A percentile compares a stretch with the other conserved stretches of the same genome.
Evolutionary conservation across 805 yeast genomes (phyloP).

Genomic region (Starmera amethionina): DNA sequence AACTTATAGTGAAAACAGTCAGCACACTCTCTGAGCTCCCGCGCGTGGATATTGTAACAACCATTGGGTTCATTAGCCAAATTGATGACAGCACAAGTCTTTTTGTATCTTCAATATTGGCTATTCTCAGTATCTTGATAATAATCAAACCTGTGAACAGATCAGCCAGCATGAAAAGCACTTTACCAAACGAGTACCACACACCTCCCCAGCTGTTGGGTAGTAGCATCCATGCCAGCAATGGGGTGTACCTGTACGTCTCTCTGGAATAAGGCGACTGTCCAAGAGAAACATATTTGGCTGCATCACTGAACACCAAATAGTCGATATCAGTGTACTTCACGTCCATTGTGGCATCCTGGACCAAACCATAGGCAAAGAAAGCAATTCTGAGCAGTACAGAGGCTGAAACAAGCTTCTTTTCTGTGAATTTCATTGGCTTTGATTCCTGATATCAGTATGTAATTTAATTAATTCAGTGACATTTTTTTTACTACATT

Average conservation of each 20-base stretch:
- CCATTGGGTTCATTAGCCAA: slow-evolving; percentile 95
- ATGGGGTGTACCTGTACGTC: slow-evolving; percentile 90
- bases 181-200: slow-evolving; percentile 69
- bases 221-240: slow-evolving; percentile 67
- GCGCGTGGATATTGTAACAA: slow-evolving; percentile 80
- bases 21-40: slow-evolving; percentile 90
- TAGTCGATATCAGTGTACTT: slow-evolving; percentile 94
- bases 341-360: slow-evolving; percentile 69
- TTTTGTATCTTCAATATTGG: slow-evolving; percentile 18
- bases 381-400: slow-evolving; percentile 45
- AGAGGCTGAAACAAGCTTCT: slow-evolving; percentile 11
- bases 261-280: slow-evolving; percentile 73
- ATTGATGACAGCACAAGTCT: slow-evolving; percentile 41
- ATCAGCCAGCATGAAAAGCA: slow-evolving; percentile 70
- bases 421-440: slow-evolving; percentile 1
- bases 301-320: slow-evolving; percentile 88
- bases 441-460: neutral
- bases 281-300: slow-evolving; percentile 47
- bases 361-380: slow-evolving; percentile 73
- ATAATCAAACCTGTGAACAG: slow-evolving; percentile 67
- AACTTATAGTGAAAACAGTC: slow-evolving; percentile 62
- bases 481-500: too few species aligned
- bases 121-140: slow-evolving; percentile 26
- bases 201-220: slow-evolving; percentile 6
- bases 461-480: too few species aligned